These are phyloP conservation scores for Anthostomella pinea DNA, from an alignment of 2,329 filamentous ascomycete genomes.

Conservation along the genomic window DNA sequence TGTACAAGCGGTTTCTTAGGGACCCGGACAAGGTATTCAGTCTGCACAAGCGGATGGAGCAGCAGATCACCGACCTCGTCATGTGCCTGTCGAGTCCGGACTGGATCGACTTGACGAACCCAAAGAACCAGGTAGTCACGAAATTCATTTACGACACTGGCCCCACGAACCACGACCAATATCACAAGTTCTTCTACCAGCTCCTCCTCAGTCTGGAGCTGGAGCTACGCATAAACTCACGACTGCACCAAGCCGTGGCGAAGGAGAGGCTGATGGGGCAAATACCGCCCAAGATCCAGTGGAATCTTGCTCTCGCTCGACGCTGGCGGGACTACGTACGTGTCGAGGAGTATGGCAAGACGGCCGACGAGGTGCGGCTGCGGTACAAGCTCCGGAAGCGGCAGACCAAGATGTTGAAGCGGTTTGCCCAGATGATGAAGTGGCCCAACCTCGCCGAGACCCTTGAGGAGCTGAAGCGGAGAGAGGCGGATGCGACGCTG, in stretches of 20 bases:
- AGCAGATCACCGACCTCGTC: slow-evolving; percentile 71
- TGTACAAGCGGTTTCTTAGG: slow-evolving; percentile 67
- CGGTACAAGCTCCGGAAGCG: slow-evolving; percentile 63
- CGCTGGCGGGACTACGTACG: slow-evolving; percentile 70
- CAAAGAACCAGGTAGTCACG: slow-evolving; percentile 70
- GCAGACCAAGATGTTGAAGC: slow-evolving; percentile 66
- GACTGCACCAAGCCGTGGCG: slow-evolving; percentile 57
- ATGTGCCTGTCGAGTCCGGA: slow-evolving; percentile 64
- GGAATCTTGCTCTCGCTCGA: slow-evolving; percentile 70
- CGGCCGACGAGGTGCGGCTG: slow-evolving; percentile 56
- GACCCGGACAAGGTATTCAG: slow-evolving; percentile 62
- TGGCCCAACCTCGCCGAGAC: slow-evolving; percentile 72
- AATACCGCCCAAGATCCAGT: slow-evolving; percentile 68
- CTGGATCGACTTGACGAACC: slow-evolving; percentile 72
- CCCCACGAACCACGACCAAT: slow-evolving; percentile 53
- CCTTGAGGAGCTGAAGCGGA: slow-evolving; percentile 58
- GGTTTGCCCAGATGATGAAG: slow-evolving; percentile 70
- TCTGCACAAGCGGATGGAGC: slow-evolving; percentile 63
- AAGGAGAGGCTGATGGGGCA: slow-evolving; percentile 63
- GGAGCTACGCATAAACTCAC: slow-evolving; percentile 65
- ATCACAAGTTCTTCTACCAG: slow-evolving; percentile 71
- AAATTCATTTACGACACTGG: slow-evolving; percentile 66
- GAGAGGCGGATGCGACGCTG: slow-evolving; percentile 55
- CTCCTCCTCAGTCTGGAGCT: slow-evolving; percentile 72
- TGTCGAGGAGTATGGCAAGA: slow-evolving; percentile 57